These are phyloP conservation scores for Skeletonema grethae DNA, from an alignment of 108 stramenopile species.

Conservation along the genomic window DNA sequence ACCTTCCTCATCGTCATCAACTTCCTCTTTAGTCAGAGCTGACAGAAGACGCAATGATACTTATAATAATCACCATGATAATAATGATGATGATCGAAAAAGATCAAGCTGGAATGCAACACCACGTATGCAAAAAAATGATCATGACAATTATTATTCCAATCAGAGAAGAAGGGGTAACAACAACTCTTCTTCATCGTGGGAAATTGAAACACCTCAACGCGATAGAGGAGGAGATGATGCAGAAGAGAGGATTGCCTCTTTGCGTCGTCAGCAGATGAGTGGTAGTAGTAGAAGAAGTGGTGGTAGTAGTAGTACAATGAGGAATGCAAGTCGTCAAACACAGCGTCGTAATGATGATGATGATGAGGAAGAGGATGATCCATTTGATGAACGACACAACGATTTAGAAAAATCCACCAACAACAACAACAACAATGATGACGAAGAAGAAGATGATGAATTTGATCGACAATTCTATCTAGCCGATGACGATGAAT, in stretches of 20 bases:
- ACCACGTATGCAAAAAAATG: not conserved
- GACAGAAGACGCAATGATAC: slow-evolving; percentile 2
- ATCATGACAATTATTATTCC: not conserved
- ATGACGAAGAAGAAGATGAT: slow-evolving; percentile 52
- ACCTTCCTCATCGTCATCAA: not conserved
- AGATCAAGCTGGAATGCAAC: slow-evolving; percentile 4
- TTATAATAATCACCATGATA: not conserved
- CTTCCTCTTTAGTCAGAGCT: not conserved
- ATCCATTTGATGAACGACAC: slow-evolving; percentile 33
- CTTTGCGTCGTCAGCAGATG: slow-evolving; percentile 8
- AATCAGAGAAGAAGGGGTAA: not conserved
- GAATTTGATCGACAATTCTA: slow-evolving; percentile 94
- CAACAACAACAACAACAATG: not conserved
- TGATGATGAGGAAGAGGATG: slow-evolving; percentile 12
- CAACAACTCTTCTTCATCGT: slow-evolving; percentile 14
- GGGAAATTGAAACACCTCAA: slow-evolving; percentile 32
- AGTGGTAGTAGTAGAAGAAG: not conserved
- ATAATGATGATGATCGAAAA: not conserved
- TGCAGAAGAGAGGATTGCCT: slow-evolving; percentile 21
- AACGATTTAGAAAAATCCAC: slow-evolving; percentile 8
- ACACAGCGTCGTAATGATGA: not conserved
- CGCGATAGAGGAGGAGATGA: slow-evolving; percentile 14
- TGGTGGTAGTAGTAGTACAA: not conserved
- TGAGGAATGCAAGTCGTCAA: not conserved
- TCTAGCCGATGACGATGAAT: slow-evolving; percentile 85